Evolutionary conservation across 2,329 filamentous ascomycete species (phyloP).

Genomic region (Arthrobotrys musiformis): DNA sequence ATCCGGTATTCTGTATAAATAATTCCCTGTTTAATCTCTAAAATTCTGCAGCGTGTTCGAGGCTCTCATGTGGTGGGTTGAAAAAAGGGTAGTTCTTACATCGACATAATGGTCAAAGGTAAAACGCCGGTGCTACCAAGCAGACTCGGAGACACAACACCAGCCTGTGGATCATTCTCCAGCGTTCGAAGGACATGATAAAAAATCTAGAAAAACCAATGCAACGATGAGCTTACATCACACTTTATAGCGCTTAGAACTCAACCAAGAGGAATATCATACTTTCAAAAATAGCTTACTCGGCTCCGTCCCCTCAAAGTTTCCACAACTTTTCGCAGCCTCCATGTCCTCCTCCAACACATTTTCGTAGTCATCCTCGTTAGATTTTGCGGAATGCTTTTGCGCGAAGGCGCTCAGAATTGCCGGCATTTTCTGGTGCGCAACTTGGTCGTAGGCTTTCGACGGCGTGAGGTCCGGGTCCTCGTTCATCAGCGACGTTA

Average conservation of each 20-base stretch:
- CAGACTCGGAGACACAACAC: constrained; percentile 70
- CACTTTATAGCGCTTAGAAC: neutral
- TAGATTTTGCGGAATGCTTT: constrained; percentile 39
- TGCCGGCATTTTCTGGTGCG: constrained; percentile 13
- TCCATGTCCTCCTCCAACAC: constrained; percentile 65
- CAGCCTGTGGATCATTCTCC: constrained; percentile 67
- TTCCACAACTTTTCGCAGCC: constrained; percentile 71
- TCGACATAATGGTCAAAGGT: constrained; percentile 76
- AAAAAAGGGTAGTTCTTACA: constrained; percentile 60
- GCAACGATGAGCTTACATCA: neutral
- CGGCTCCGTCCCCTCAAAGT: constrained; percentile 73
- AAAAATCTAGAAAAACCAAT: constrained; percentile 69
- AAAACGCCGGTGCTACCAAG: constrained; percentile 72
- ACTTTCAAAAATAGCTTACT: constrained; percentile 75
- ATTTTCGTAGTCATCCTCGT: constrained; percentile 21
- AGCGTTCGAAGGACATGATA: constrained; percentile 72
- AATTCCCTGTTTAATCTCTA: neutral
- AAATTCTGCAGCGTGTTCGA: no score
- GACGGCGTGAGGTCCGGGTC: constrained; percentile 26
- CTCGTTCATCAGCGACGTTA: constrained; percentile 47
- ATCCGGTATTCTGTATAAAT: constrained; percentile 69
- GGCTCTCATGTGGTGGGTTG: no score
- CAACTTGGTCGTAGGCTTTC: constrained; percentile 40
- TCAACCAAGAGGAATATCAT: constrained; percentile 48
- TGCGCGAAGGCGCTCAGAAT: constrained; percentile 25